Evolutionary conservation across 2,329 filamentous ascomycete genomes (phyloP).

Genomic region (Apiospora hydei): DNA sequence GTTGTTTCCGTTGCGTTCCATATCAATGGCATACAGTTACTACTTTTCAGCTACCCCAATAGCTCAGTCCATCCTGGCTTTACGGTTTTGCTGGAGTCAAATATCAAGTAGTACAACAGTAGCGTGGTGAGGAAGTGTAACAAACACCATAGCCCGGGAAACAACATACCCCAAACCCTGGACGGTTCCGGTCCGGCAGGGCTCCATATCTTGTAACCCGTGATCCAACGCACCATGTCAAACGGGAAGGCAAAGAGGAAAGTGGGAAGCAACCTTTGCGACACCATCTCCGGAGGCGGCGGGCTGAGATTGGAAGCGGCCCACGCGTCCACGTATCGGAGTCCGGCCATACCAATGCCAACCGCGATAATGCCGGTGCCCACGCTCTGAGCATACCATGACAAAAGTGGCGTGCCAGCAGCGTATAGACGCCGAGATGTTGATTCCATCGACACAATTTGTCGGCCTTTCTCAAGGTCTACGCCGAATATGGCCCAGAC

Average conservation of each 20-base stretch:
- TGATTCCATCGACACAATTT: neutral
- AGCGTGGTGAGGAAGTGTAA: neutral
- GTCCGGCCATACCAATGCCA: neutral
- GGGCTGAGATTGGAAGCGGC: neutral
- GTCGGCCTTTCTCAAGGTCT: neutral
- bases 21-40: too few species aligned
- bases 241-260: neutral
- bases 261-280: neutral
- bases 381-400: neutral
- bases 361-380: neutral
- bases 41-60: neutral
- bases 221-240: neutral
- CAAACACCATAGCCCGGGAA: neutral
- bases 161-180: neutral
- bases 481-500: neutral
- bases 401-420: neutral
- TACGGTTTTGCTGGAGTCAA: neutral
- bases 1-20: too few species aligned
- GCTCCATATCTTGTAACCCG: neutral
- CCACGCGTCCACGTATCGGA: neutral
- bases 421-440: neutral
- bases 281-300: neutral
- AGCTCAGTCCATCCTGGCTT: neutral
- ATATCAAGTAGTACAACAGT: neutral
- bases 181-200: neutral